Evolutionary conservation across 257 asterid genomes (phyloP), one percentile per base, ranked within the genome.

Genomic region (Solanum bukasovii): DNA sequence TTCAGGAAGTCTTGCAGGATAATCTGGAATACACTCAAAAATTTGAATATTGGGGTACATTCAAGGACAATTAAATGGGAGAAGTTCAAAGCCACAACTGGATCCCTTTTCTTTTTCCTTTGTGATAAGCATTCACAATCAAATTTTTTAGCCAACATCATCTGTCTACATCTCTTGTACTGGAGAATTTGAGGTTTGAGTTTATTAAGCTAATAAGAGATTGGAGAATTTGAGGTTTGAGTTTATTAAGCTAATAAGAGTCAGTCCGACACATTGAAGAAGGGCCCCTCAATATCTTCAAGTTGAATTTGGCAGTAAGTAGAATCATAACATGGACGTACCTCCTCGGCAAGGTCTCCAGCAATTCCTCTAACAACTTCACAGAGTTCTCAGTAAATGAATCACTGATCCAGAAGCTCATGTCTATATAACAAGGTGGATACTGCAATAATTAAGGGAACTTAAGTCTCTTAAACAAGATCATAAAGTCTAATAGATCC

Each of bases 261-360:
- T 61, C 68, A 1, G 68, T 61, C 3, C 13, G 21, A 75, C 34
- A 38, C 59, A 38, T 38, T 21, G 42, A 75, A 37, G 33, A 75
- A 75, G 81, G 81, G 46, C n/a, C 10, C 52, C 87, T 25, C 44
- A 18, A 23, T 63, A 25, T 63, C 78, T 35, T 37, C 87, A 84
- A 35, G 86, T 42, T 3, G n/a, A 67, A 27, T 34, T 46, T 42
- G 46, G 25, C 78, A 83, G 85, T 61, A 77, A 13, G 65, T 44
- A 63, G 83, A 87, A 71, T 27, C 49, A 72, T 71, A 82, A 87
- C 11, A 86, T 25, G 81, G 84, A 40, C 87, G 23, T 94, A 96
- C 99, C 99, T 95, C 98, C 92, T 96, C 97, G 8, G 88, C 98
- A 52, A 96, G 98, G 92, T 96, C 99, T 86, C 99, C 95, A 86